Evolutionary conservation across 305 asterid genomes (phyloP), one percentile per base, ranked within the genome.

Genomic region (Fraxinus angustifolia): DNA sequence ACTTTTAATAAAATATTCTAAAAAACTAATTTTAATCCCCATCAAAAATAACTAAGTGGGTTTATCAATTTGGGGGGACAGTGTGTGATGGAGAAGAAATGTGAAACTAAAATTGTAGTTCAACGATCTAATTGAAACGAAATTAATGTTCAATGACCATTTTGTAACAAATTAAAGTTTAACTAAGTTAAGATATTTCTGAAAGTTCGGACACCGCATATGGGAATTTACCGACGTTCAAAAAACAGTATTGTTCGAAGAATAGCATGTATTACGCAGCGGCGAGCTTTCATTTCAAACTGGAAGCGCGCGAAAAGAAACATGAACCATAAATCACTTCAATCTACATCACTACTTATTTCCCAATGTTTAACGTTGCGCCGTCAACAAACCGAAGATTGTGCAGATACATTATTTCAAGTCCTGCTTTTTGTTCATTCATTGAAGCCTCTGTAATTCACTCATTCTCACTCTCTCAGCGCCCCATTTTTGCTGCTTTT

Each of bases 291-390:
- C 42, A 21, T 56, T 85, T 81, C 36, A 67, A 76, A 8, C 14
- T 78, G 75, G 77, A 80, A 84, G 21, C 10, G 84, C 85, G 82
- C 81, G 30, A 8, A 76, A 56, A 38, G 77, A 86, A 80, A 8
- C 86, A 87, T 87, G 92, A 86, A 48, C 83, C 35, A 42, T 30
- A 86, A 77, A 35, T 82, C 40, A 31, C 78, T 56, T 48, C 67
- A 67, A 12, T 76, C 50, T 85, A 77, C 11, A 48, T 21, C 42
- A 28, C n/a, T 4, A 28, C 38, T 67, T 12, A 4, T 17, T 17
- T 23, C 73, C 31, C 84, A 70, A 89, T 89, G 92, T 82, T 83
- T 67, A 81, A 77, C 40, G 50, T 73, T 21, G 82, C 62, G 11
- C 79, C 89, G 10, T 84, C 85, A 8, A 68, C 86, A 53, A 86